Evolutionary conservation across 371 early-diverging fungal genomes (phyloP), one percentile per base, ranked within the genome.

Genomic region (Syncephalastrum racemosum): DNA sequence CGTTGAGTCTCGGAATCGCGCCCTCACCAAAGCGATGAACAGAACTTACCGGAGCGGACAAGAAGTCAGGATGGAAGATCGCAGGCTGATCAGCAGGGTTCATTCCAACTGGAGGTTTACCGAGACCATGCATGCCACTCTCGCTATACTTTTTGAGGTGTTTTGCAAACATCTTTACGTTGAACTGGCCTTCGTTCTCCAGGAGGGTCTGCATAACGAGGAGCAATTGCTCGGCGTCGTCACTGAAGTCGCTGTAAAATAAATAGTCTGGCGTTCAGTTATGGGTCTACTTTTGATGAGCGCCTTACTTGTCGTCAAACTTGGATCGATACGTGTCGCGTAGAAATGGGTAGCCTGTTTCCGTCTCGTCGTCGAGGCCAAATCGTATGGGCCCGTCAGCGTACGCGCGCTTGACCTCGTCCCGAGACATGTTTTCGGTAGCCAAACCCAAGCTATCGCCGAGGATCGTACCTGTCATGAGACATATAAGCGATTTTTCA

Each of bases 371-470:
- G 53, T 73, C 73, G 24, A 68, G 57, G 20, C 85, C 87, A 69
- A 85, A 85, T 20, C 70, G 67, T 56, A 85, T 82, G 18, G 85
- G 83, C 0, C 85, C 85, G 27, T 74, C 66, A 23, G 81, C 82
- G 67, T 89, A 87, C 0, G 68, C 60, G 46, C 57, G 19, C 19
- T 44, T 54, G 3, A 84, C 75, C 44, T 75, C 60, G 16, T 48
- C 46, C 53, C 72, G 76, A 50, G 81, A 63, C 74, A 87, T 71
- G 58, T 87, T 87, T 66, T 87, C 87, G 23, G 87, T 83, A 4
- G 87, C 80, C 48, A 89, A 66, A 10, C 89, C 88, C 48, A 86
- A 70, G 25, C 86, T 86, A 66, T 89, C 89, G 8, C 87, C 87
- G 4, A 87, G 64, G 22, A 86, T 85, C 46, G 83, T 80, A 44